Conservation (phyloP, 2,329 filamentous ascomycete genomes). For the Diaporthe helianthi region DNA sequence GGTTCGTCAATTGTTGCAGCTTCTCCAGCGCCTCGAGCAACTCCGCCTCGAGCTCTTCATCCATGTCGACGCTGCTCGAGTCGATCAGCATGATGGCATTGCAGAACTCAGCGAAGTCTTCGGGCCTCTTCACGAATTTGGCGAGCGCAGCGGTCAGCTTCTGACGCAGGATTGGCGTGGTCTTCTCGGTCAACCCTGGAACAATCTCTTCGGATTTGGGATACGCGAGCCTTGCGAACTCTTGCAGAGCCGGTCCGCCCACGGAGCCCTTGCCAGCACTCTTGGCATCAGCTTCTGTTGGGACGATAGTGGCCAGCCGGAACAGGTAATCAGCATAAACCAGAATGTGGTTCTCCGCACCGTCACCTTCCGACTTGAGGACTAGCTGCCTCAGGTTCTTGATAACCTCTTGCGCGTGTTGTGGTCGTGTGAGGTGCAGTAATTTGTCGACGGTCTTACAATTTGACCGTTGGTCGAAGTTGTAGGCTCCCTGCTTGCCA, state of each 20-base stretch:
- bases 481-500: conserved; percentile 72
- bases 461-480: conserved; percentile 84
- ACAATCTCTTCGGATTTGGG: conserved; percentile 51
- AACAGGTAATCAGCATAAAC: conserved; percentile 62
- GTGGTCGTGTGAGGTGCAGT: conserved; percentile 48
- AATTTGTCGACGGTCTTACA: conserved; percentile 59
- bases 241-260: conserved; percentile 53
- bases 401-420: conserved; percentile 29
- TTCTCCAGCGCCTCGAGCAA: conserved; percentile 59
- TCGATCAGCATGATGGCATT: conserved; percentile 62
- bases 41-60: conserved; percentile 60
- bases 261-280: conserved; percentile 46
- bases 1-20: conserved; percentile 60
- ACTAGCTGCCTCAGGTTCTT: conserved; percentile 34
- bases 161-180: conserved; percentile 61
- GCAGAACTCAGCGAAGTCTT: conserved; percentile 61
- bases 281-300: conserved; percentile 39
- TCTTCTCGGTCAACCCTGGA: conserved; percentile 57
- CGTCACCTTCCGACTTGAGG: conserved; percentile 40
- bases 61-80: conserved; percentile 57
- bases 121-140: conserved; percentile 60
- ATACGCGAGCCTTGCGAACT: conserved; percentile 64
- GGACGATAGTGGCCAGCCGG: conserved; percentile 54
- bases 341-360: conserved; percentile 50
- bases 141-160: conserved; percentile 66